These are phyloP conservation scores for Botryotinia calthae DNA, from an alignment of 2,329 filamentous ascomycete species.

Conservation along the genomic window DNA sequence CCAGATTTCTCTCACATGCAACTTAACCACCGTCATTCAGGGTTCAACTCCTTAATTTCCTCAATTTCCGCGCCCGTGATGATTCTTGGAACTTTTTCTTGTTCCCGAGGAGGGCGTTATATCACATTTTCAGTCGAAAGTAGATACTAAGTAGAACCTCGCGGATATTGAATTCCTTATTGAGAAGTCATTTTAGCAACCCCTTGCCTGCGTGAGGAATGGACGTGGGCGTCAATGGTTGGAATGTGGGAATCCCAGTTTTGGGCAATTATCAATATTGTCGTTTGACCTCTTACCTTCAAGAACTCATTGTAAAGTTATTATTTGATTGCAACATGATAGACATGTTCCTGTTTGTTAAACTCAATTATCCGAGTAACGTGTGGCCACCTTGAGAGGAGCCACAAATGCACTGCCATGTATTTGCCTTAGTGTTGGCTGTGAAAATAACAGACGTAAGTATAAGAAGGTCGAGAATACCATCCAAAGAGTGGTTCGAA, in stretches of 20 bases:
- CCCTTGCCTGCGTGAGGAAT: not conserved
- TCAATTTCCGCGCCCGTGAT: constrained; percentile 2
- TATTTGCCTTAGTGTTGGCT: not conserved
- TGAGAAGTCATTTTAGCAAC: not conserved
- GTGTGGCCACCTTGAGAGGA: not conserved
- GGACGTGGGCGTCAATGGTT: not conserved
- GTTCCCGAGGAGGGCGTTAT: not conserved
- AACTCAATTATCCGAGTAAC: not conserved
- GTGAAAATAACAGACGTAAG: not conserved
- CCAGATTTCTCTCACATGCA: constrained; percentile 11
- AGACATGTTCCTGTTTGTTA: not conserved
- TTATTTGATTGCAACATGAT: not conserved
- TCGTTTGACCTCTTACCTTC: constrained; percentile 7
- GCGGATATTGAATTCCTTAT: constrained; percentile 5
- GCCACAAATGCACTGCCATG: not conserved
- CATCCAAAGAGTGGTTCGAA: not conserved
- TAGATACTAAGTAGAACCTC: not conserved
- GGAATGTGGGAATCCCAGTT: not conserved
- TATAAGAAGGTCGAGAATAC: not conserved
- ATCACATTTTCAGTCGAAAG: not conserved
- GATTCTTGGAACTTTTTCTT: not conserved
- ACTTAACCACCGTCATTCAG: not conserved
- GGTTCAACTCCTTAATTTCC: not conserved
- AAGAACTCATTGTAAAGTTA: not conserved
- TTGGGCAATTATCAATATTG: not conserved